These are phyloP conservation scores for Boletus pseudo-olivaceus DNA, from an alignment of 768 basidiomycete species.

Conservation along the genomic window DNA sequence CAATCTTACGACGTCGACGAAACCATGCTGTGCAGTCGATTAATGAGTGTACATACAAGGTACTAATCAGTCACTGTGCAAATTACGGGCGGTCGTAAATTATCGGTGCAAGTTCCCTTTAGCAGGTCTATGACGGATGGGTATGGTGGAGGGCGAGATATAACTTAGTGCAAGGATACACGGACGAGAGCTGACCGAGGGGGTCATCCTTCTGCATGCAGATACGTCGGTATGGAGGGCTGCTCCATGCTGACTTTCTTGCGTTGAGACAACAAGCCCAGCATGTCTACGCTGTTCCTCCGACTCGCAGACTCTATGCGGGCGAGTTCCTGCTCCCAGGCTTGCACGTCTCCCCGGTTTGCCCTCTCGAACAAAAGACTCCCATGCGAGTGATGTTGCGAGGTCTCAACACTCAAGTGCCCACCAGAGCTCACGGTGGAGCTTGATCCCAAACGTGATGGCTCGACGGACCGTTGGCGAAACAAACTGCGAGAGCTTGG, in stretches of 20 bases:
- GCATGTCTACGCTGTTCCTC: slow-evolving; percentile 37
- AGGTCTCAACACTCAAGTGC: slow-evolving; percentile 23
- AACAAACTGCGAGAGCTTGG: slow-evolving; percentile 15
- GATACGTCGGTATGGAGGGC: slow-evolving; percentile 18
- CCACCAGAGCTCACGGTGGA: slow-evolving; percentile 47
- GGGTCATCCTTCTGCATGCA: slow-evolving; percentile 25
- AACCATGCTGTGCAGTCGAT: slow-evolving; percentile 17
- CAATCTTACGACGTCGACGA: neutral
- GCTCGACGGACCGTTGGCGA: slow-evolving; percentile 20
- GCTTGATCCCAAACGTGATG: slow-evolving; percentile 33
- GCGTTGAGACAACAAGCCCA: slow-evolving; percentile 29
- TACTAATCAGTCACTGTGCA: slow-evolving; percentile 4
- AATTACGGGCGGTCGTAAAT: slow-evolving; percentile 13
- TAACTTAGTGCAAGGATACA: slow-evolving; percentile 10
- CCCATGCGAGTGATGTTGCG: slow-evolving; percentile 12
- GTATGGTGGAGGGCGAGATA: slow-evolving; percentile 1
- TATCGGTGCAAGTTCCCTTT: slow-evolving; percentile 2
- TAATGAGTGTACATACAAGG: slow-evolving; percentile 11
- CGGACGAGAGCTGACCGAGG: neutral
- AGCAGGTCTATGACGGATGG: slow-evolving; percentile 7
- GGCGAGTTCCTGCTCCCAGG: slow-evolving; percentile 78
- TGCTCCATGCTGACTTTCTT: slow-evolving; percentile 26
- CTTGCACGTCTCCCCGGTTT: slow-evolving; percentile 43
- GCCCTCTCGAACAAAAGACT: slow-evolving; percentile 26
- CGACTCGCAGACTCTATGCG: slow-evolving; percentile 65